Base-by-base conservation (phyloP, 2,329 filamentous ascomycete species). In the Aspergillus luchuensis region DNA sequence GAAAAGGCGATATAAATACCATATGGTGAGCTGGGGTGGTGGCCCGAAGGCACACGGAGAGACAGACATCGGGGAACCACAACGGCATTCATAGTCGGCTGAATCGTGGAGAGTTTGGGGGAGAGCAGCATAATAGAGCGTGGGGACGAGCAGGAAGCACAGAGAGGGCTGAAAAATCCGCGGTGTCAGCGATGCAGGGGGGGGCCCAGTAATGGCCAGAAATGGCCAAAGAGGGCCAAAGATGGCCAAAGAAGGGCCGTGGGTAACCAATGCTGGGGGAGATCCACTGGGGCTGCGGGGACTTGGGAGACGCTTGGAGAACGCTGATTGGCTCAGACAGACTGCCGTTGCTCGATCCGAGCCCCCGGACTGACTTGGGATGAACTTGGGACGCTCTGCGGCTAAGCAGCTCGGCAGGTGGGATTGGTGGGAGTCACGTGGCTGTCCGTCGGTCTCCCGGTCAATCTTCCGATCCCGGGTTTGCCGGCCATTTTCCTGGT, bases 71-170 rank as follows among this genome's bases (percentile, higher is more conserved):
- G 71, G 71, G 64, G 71, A 68, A 47, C 64, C 69, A 71, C 62
- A 67, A 71, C 73, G 73, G 73, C 73, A 76, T 68, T 75, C 68
- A 70, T 61, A 56, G 59, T 74, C 72, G 72, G 72, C 63, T 73
- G 69, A 66, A 69, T 69, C 62, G 65, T 65, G 55, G 57, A 51
- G 63, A 63, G 47, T 28, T 19, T 11, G 11, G 17, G 52, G 33
- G 23, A 23, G n/a, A 30, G 21, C 33, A 52, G 53, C 41, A 19
- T 45, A 11, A 45, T 57, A 62, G 61, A 58, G 49, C 58, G 54
- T 39, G 56, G 38, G 33, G 21, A 53, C 23, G 23, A 47, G 8
- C 52, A 36, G 21, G 17, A 43, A 21, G 41, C 19, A 45, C 4
- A 21, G 41, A 45, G 41, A 45, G 21, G 19, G 41, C 30, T 21